Base-by-base conservation (phyloP, 306 rosid genomes). In the Rosa persica region DNA sequence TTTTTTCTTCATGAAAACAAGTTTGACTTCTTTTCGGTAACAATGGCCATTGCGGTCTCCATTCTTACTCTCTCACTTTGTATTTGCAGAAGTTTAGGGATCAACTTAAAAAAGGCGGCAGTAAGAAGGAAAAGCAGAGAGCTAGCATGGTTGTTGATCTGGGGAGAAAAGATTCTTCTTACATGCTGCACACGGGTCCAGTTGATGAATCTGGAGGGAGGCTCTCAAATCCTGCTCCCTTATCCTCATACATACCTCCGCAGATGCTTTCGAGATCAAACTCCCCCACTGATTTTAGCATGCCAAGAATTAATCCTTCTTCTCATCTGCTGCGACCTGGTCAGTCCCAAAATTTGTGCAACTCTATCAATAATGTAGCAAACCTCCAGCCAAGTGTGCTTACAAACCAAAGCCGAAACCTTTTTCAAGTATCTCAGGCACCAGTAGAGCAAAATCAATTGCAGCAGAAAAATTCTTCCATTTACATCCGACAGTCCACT, bases 51-150 rank as follows among this genome's bases (percentile, higher is more conserved):
- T 25, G 38, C 17, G 19, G 4, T 11, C 19, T 62, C n/a, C 10
- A 27, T 62, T 25, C 42, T 62, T 62, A 67, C 44, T 55, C 30
- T 58, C 13, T 76, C 46, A 71, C 80, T 49, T 81, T 49, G 36
- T 69, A 34, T 55, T 77, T 82, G 85, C 92, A 92, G 98, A 94
- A 90, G 81, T 92, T 67, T 75, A 88, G 93, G 78, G 88, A 83
- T 52, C 84, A 86, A 69, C 89, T 92, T 34, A 90, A 72, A 84
- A 88, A 40, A 74, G 36, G 77, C 69, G 49, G 30, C 36, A 58
- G 4, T 23, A 12, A 23, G 36, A 30, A 30, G 36, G 34, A 10
- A 8, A 22, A 22, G 34, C 60, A 5, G 67, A 9, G 67, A 27
- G 34, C 39, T 76, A 80, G 30, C 92, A 82, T 80, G 75, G 82